Base-by-base conservation (phyloP, 129 eudicot genomes). In the Flaveria robusta region DNA sequence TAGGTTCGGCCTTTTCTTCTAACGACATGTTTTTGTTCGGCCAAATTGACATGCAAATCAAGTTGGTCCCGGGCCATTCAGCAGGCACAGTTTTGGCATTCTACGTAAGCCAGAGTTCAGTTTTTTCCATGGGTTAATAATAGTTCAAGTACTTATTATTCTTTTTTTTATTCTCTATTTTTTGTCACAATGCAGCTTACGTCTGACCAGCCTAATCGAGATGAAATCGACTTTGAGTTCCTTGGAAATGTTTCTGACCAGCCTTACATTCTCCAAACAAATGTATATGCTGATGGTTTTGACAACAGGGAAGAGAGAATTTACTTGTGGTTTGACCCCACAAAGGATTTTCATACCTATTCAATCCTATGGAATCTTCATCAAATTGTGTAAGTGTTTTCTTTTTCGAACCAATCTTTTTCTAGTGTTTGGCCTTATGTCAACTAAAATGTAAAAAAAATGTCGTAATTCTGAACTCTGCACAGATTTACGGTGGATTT, bases 31-130 rank as follows among this genome's bases (percentile, higher is more conserved):
- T 81, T 86, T 89, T 92, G 87, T 92, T 92, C 31, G 96, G 98
- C 12, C 98, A 92, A 45, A 88, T 93, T 46, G 95, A 90, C 81
- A 93, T 93, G 96, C 81, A 80, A 77, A 90, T 88, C 71, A 90
- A 93, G 72, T 77, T 93, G 79, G 68, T 93, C 29, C 91, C 96
- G 0, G 92, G 95, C 22, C 41, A 86, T 81, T 93, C 98, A 9
- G 96, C 98, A 15, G 98, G 98, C 79, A 93, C 98, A 1, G 98
- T 93, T 15, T 83, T 90, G 45, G 92, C 98, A 20, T 93, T 78
- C 27, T 93, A 90, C 76, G 96, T 88, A 80, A 86, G 90, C 64
- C 56, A 68, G 31, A 8, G 22, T 68, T 63, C 26, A 22, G 14
- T 83, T 24, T 18, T 74, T 31, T 34, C 18, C 9, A 13, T 31